Evolutionary conservation across 306 rosid species (phyloP), one percentile per base, ranked within the genome.

Genomic region (Castanea mollissima): DNA sequence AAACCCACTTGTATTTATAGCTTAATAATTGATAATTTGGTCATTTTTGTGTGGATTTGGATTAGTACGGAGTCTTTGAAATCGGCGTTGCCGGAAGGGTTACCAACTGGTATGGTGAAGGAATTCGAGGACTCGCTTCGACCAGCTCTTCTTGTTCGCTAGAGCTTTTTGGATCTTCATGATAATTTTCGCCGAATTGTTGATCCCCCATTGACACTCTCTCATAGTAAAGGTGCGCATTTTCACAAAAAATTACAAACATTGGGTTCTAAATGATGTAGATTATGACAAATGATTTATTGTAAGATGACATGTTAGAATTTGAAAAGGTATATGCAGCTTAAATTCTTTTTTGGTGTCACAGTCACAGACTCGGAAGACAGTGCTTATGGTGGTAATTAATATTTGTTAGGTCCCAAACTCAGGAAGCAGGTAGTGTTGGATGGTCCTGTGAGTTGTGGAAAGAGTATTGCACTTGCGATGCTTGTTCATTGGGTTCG

Each of bases 401-500:
- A 76, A 34, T 64, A 15, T 75, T 11, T 83, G 27, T 60, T 82
- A 92, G 98, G 94, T 55, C 71, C 78, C 32, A 95, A 89, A 81
- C 80, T 88, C 72, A 92, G 83, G 80, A 94, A 89, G 85, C 98
- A 94, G 90, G 85, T 94, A 55, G 87, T 94, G 34, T 81, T 94
- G 87, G 98, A 94, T 74, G 98, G 98, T 80, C 96, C 90, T 35
- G 94, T 89, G 72, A 95, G 91, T 77, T 81, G 96, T 80, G 99
- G 99, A 73, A 95, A 92, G 90, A 95, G 99, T 77, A 95, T 87
- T 74, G 89, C 90, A 12, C 92, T 92, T 78, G 91, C 97, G 15
- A 90, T 95, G 99, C 94, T 95, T 78, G 99, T 95, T 82, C 97
- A 95, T 51, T 95, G 99, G 98, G 99, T 98, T 31, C 88, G 99